Base-by-base conservation (phyloP, 2,329 filamentous ascomycete genomes). In the Exophiala sideris region DNA sequence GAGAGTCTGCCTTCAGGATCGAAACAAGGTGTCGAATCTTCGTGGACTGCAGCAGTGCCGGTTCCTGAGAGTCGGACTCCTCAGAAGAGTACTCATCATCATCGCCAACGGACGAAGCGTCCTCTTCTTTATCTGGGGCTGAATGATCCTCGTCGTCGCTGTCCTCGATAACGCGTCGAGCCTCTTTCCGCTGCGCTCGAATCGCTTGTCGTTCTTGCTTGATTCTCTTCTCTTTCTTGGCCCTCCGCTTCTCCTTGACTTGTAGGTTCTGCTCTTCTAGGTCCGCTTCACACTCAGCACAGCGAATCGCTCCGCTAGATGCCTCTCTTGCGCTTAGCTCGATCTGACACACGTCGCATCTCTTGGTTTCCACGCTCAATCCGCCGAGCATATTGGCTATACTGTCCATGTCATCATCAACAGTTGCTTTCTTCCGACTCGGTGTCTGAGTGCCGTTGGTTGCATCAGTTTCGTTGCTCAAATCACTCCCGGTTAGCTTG, bases 1-100 rank as follows among this genome's bases (percentile, higher is more conserved):
- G 76, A 0, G 85, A 85, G 70, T 99, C 94, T 41, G 83, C 83
- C 60, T 85, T 81, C 7, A 99, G 81, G 48, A 99, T 88, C 57
- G 84, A 79, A 66, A 95, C 81, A 16, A 97, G 80, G 64, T 94
- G 85, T 41, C 87, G 85, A 65, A 99, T 95, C 75, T 99, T 99
- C 64, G 94, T 92, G 0, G 94, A 99, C 21, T 58, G 47, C 16
- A 51, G 48, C 9, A 84, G 80, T 21, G 82, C 75, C 33, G 87
- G 77, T 24, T 76, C 74, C 5, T 69, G 64, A 36, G 64, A 65
- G 33, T 55, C 57, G 56, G 66, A 62, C 1, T 68, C 64, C 9
- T 77, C 74, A 20, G 78, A 75, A 24, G 76, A 74, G 48, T 76
- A 72, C 41, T 71, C 66, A 44, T 65, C 63, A 21, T 71, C 71